Evolutionary conservation across 2,329 filamentous ascomycete genomes (phyloP), one percentile per base, ranked within the genome.

Genomic region (Gremmenia infestans): DNA sequence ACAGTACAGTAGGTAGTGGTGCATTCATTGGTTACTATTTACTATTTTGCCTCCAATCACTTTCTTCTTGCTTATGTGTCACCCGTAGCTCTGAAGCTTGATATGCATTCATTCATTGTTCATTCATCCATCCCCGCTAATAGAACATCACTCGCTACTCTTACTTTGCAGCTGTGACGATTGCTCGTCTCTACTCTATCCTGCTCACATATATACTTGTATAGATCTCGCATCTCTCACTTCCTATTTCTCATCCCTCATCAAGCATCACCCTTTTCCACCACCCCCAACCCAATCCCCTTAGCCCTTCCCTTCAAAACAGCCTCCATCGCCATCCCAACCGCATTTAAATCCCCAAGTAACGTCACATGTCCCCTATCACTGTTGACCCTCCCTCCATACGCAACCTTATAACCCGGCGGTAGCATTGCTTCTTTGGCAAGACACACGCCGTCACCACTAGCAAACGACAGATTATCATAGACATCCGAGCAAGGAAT

Each of bases 291-390:
- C 1, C 91, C 91, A 63, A 96, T 88, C 0, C 91, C 87, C 70
- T 85, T 88, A 57, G 73, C 76, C 53, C 89, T 78, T 1, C 86
- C 91, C 54, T 80, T 78, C 0, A 85, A 67, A 14, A 96, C 71
- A 11, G 88, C 89, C 63, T 78, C 76, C 36, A 97, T 71, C 60
- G 88, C 91, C 65, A 78, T 80, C 0, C 91, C 91, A 0, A 96
- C 86, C 0, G 87, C 90, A 60, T 89, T 85, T 60, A 96, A 70
- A 74, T 97, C 92, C 0, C 92, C 92, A 35, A 97, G 72, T 67
- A 97, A 78, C 1, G 89, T 91, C 37, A 97, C 87, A 73, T 97
- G 93, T 0, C 93, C 92, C 3, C 91, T 78, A 62, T 96, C 90
- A 53, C 87, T 91, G 63, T 83, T 86, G 12, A 96, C 82, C 17